Evolutionary conservation across 1,284 basidiomycete genomes (phyloP).

Genomic region (Fomitiporia mediterranea): DNA sequence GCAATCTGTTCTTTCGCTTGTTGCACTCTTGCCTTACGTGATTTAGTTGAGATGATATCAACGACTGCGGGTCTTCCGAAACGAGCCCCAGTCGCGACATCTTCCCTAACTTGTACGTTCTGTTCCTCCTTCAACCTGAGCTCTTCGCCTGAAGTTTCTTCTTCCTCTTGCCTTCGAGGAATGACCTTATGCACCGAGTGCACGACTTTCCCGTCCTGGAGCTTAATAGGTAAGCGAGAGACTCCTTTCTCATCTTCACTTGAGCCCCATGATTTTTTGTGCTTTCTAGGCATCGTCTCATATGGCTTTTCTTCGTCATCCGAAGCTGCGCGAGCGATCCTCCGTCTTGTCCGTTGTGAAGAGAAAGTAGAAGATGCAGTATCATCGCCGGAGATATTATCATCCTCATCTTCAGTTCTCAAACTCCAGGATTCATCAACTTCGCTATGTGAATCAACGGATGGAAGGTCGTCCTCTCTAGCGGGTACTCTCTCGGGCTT

Average conservation of each 20-base stretch:
- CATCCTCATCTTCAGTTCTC: conserved; percentile 28
- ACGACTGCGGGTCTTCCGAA: conserved; percentile 79
- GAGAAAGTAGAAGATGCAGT: conserved; percentile 24
- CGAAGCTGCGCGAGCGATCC: conserved; percentile 33
- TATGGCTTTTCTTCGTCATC: conserved; percentile 67
- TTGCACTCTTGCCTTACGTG: conserved; percentile 66
- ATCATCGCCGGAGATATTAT: conserved; percentile 23
- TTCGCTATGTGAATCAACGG: conserved; percentile 24
- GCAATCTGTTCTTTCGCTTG: conserved; percentile 89
- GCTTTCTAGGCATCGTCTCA: conserved; percentile 54
- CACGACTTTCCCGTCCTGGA: conserved; percentile 72
- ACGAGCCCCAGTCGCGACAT: conserved; percentile 70
- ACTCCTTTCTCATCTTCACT: conserved; percentile 48
- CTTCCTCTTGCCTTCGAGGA: conserved; percentile 25
- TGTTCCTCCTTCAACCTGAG: conserved; percentile 40
- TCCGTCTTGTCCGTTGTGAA: conserved; percentile 21
- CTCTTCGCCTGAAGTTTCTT: conserved; percentile 37
- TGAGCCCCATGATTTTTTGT: conserved; percentile 40
- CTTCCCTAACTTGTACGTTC: conserved; percentile 42
- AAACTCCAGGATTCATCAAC: conserved; percentile 30
- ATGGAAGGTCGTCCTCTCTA: conserved; percentile 28
- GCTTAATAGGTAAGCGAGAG: conserved; percentile 79
- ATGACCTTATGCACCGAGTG: conserved; percentile 37
- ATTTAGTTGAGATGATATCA: conserved; percentile 66
- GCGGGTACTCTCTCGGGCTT: conserved; percentile 47